Base-by-base conservation (phyloP, 768 basidiomycete genomes). In the Mrakia blollopis region DNA sequence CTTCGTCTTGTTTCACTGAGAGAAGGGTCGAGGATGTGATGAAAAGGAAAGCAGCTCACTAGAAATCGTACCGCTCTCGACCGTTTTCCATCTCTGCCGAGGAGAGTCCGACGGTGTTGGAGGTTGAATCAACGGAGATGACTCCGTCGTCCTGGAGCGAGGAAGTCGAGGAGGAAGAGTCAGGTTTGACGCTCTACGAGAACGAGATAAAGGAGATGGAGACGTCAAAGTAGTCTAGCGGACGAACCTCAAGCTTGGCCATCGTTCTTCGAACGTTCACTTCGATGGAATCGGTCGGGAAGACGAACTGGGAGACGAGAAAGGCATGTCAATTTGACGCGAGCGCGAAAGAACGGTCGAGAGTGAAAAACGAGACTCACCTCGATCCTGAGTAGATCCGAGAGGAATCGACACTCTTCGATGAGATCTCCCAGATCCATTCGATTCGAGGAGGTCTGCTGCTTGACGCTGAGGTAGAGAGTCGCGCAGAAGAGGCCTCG, bases 391-490 rank as follows among this genome's bases (percentile, higher is more conserved):
- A 81, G 78, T 7, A 81, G 75, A 25, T 78, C 75, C 52, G 78
- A 79, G 30, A 81, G 57, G 78, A 80, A 81, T 13, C 75, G 63
- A 30, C 78, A 72, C 67, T 81, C 80, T 23, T 28, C 41, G 35
- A 73, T 39, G 25, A 72, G 70, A 21, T 71, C 76, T 5, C n/a
- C 30, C 61, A 81, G 77, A 14, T 77, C 74, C 76, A 80, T 80
- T 11, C 78, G 71, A 0, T 70, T 63, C 0, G 78, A 76, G 0
- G 75, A 74, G 1, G 77, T 78, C 41, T 79, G 78, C 0, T 77
- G 78, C 72, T 80, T 81, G 72, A 81, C 79, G 25, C 57, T 50
- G 6, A 79, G 78, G 76, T 81, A 81, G 3, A 71, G 41, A 6
- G 69, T 61, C 8, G 73, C 73, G 25, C 50, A 74, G 28, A 69